Evolutionary conservation across 495 filamentous ascomycete genomes (phyloP).

Genomic region (Sabuloglossum arenarium): DNA sequence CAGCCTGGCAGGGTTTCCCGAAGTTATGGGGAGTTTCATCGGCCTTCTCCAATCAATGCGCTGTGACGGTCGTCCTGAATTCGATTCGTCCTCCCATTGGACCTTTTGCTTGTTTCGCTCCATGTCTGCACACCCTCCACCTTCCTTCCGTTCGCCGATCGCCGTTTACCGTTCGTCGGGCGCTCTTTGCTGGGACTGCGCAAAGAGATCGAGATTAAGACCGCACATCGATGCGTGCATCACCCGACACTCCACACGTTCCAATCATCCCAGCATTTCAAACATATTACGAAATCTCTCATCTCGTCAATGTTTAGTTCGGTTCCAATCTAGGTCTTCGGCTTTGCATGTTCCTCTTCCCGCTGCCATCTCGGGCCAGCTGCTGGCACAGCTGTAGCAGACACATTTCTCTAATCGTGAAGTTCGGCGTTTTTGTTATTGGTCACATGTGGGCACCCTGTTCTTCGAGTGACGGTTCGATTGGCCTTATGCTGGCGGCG

Average conservation of each 20-base stretch:
- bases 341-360: not conserved
- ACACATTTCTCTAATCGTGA: not conserved
- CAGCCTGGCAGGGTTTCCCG: not conserved
- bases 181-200: not conserved
- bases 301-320: not conserved
- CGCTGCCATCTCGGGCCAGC: not conserved
- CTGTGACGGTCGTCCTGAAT: not conserved
- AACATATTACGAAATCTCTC: too few relatives aligned
- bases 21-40: not conserved
- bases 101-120: not conserved
- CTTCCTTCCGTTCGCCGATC: not conserved
- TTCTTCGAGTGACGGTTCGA: not conserved
- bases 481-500: not conserved
- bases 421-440: not conserved
- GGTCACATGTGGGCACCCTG: not conserved
- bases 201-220: not conserved
- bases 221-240: too few relatives aligned
- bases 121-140: not conserved
- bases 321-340: not conserved
- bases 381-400: not conserved
- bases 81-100: not conserved
- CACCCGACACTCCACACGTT: too few relatives aligned
- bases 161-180: not conserved
- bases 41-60: not conserved
- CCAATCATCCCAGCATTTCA: too few relatives aligned